A percentile compares a stretch with the other conserved stretches of the same genome.
These are phyloP conservation scores for Leccinum aurantiacum DNA, from an alignment of 768 basidiomycete genomes.

Conservation along the genomic window DNA sequence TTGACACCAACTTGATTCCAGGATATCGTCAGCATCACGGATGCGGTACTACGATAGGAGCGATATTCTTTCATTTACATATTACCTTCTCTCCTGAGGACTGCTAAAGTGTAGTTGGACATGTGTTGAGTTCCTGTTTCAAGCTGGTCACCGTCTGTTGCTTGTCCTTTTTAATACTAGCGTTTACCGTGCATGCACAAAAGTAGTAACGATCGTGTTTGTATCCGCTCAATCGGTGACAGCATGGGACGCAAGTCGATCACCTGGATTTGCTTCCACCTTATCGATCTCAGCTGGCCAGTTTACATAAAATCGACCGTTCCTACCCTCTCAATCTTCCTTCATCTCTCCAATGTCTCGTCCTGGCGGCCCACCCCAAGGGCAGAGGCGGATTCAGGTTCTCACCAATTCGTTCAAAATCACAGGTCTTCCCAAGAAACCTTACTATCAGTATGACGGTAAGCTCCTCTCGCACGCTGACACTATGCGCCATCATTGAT, in stretches of 20 bases:
- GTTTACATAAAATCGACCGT: conserved; percentile 9
- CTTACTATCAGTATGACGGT: conserved; percentile 37
- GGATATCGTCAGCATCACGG: conserved; percentile 30
- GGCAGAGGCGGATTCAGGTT: conserved; percentile 25
- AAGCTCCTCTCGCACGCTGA: conserved; percentile 8
- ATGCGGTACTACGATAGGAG: conserved; percentile 31
- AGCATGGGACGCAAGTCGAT: neutral
- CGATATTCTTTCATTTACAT: conserved; percentile 35
- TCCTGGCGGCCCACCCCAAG: conserved; percentile 16
- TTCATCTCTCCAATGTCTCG: conserved; percentile 25
- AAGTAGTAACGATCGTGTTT: neutral
- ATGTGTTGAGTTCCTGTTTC: conserved; percentile 27
- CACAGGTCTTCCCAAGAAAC: conserved; percentile 23
- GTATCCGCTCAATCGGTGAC: neutral
- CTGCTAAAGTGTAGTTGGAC: conserved; percentile 26
- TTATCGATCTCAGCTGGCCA: conserved; percentile 25
- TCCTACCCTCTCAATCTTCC: neutral
- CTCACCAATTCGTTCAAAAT: conserved; percentile 36
- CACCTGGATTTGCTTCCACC: conserved; percentile 11
- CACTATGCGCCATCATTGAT: conserved; percentile 2
- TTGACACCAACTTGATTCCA: conserved; percentile 17
- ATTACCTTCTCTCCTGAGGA: conserved; percentile 32
- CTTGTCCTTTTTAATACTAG: conserved; percentile 24
- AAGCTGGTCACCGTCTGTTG: conserved; percentile 20
- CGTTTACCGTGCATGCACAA: neutral